Percentiles rank a stretch among this genome's conserved stretches.
These are phyloP conservation scores for Echeveria elegans DNA, from an alignment of 164 flowering plant genomes.

Conservation along the genomic window DNA sequence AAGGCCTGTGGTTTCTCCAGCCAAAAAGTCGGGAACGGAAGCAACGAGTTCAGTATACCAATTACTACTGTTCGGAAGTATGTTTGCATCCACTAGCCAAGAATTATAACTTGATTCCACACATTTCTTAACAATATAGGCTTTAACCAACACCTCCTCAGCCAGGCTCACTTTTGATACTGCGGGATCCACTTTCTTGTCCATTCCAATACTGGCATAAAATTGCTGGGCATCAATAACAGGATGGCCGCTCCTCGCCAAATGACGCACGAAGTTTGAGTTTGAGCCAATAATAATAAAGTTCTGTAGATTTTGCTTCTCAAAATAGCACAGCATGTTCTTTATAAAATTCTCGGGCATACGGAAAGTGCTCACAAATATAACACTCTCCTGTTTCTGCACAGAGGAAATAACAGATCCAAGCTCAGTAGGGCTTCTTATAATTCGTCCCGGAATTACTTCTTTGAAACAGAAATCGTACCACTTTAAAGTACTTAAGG, in stretches of 20 bases:
- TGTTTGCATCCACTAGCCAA: slow-evolving; percentile 46
- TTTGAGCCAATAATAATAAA: slow-evolving; percentile 51
- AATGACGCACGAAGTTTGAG: slow-evolving; percentile 45
- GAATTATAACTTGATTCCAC: slow-evolving; percentile 34
- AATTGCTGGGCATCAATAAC: slow-evolving; percentile 47
- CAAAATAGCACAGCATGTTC: slow-evolving; percentile 81
- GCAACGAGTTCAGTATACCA: slow-evolving; percentile 18
- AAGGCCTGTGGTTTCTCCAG: slow-evolving; percentile 29
- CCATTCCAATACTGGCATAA: slow-evolving; percentile 16
- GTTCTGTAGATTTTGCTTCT: slow-evolving; percentile 53
- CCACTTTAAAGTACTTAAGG: slow-evolving; percentile 64
- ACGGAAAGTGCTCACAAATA: slow-evolving; percentile 45
- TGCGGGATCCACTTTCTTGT: slow-evolving; percentile 17
- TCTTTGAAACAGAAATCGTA: slow-evolving; percentile 88
- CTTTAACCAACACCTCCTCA: slow-evolving; percentile 40
- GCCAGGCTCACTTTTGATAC: slow-evolving; percentile 20
- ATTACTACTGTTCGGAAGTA: slow-evolving; percentile 27
- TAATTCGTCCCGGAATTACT: slow-evolving; percentile 54
- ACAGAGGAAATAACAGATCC: slow-evolving; percentile 40
- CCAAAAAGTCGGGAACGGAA: slow-evolving; percentile 26
- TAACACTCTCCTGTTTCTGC: slow-evolving; percentile 41
- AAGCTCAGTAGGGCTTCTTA: slow-evolving; percentile 41
- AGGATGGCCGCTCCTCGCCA: slow-evolving; percentile 80
- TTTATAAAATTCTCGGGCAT: slow-evolving; percentile 23
- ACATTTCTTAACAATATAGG: slow-evolving; percentile 38